Evolutionary conservation across 2,329 filamentous ascomycete species (phyloP).

Genomic region (Colletotrichum tropicale): DNA sequence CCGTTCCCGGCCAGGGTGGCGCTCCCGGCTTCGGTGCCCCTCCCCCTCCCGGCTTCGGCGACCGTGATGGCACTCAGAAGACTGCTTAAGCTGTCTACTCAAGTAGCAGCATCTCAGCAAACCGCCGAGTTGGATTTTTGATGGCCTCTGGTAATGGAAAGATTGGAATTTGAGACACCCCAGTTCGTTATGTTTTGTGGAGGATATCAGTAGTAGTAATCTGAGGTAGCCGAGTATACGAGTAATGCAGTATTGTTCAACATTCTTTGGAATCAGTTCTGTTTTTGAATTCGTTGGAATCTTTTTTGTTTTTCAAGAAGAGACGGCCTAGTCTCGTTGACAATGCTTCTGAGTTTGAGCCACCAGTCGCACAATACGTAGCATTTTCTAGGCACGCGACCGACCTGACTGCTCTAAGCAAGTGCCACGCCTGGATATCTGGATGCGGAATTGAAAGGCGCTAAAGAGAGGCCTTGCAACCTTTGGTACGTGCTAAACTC

Average conservation of each 20-base stretch:
- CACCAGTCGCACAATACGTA: not conserved
- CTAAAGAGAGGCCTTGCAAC: not conserved
- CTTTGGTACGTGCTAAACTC: not conserved
- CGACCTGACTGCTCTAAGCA: not conserved
- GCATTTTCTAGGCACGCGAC: not conserved
- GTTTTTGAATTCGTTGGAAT: not conserved
- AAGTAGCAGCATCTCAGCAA: not conserved
- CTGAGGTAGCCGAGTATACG: not conserved
- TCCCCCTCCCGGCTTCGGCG: not conserved
- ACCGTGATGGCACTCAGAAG: not conserved
- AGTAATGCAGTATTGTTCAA: not conserved
- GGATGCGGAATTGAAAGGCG: not conserved
- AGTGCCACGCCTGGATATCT: not conserved
- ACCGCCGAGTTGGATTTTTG: not conserved
- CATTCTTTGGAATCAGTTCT: not conserved
- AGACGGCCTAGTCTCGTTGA: not conserved
- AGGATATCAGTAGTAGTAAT: not conserved
- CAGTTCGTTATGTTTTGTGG: not conserved
- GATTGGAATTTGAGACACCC: not conserved
- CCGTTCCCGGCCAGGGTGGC: not conserved
- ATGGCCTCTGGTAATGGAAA: not conserved
- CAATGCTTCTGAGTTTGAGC: not conserved
- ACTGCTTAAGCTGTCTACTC: not conserved
- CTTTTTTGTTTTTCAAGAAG: not conserved
- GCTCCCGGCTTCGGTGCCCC: not conserved